Base-by-base conservation (phyloP, 2,329 filamentous ascomycete species). In the Didymella lethalis region DNA sequence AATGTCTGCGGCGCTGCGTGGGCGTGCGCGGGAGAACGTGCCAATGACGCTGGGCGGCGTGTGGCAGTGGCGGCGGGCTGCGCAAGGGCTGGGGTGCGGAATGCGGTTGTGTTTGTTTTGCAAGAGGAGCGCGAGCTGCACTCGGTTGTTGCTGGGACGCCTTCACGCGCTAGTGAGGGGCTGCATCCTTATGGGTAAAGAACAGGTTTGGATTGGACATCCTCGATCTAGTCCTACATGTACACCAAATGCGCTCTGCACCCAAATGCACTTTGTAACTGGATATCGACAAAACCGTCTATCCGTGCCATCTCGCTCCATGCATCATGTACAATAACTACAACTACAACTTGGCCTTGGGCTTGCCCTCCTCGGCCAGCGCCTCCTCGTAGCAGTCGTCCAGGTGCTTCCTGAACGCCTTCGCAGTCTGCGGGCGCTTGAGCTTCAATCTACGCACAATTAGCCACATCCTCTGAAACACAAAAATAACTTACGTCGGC, bases 401-500 rank as follows among this genome's bases (percentile, higher is more conserved):
- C 25, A 90, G 73, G 32, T 86, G 72, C 43, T 78, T 66, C 54
- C 86, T 82, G 73, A 84, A 90, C 62, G 77, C 80, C 81, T 89
- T 90, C 26, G 83, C 87, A 5, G 86, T 82, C 62, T 89, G 87
- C 47, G 88, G 87, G 43, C 89, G 84, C 81, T 91, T 91, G 70
- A 91, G 79, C 77, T 92, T 92, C 61, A 91, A 78, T 54, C 88
- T 90, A 61, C 8, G 12, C 14, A n/a, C 10, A 4, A 25, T 55
- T 40, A 55, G 53, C n/a, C 16, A 12, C 8, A 12, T 31, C 7
- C 29, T 25, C 26, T 7, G 11, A 40, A 7, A 14, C 6, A 16
- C 23, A 14, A 3, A 12, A 2, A 5, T 12, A 18, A 86, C 90
- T 87, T 85, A 94, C 91, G 92, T 96, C 23, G 92, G 91, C 20